Evolutionary conservation across 192 early-diverging fungal species (phyloP).

Genomic region (Gamsiella multidivaricata): DNA sequence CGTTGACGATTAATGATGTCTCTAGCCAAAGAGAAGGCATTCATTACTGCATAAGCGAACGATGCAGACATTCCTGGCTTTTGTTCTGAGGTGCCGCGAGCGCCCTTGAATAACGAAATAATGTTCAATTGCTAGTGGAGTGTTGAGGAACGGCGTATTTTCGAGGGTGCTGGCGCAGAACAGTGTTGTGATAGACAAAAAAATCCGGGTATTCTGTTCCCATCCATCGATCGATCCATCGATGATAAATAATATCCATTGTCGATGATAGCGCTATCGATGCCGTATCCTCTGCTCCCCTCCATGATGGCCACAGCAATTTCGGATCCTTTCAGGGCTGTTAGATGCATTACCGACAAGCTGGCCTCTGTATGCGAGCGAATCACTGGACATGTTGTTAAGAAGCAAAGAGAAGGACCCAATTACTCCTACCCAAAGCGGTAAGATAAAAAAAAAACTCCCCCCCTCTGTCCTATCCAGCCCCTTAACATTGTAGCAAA

Average conservation of each 20-base stretch:
- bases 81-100: too few relatives aligned
- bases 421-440: constrained; percentile 1
- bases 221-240: constrained; percentile 43
- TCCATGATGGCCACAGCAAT: too few relatives aligned
- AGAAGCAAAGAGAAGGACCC: constrained; percentile 27
- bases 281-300: neutral
- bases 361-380: constrained; percentile 36
- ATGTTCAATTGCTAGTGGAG: too few relatives aligned
- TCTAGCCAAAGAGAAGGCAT: too few relatives aligned
- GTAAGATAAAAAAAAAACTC: constrained; percentile 15
- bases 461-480: neutral
- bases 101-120: too few relatives aligned
- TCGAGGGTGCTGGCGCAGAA: neutral
- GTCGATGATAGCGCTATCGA: neutral
- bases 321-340: neutral
- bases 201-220: neutral
- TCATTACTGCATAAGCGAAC: too few relatives aligned
- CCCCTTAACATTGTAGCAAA: constrained; percentile 19
- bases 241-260: constrained; percentile 8
- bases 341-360: constrained; percentile 30
- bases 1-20: too few relatives aligned
- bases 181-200: neutral
- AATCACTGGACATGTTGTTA: constrained; percentile 40
- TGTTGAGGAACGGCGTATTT: too few relatives aligned
- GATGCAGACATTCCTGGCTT: too few relatives aligned